phyloP scores from a whole-genome alignment of 108 stramenopile genomes.

The Seminavis robusta region DNA sequence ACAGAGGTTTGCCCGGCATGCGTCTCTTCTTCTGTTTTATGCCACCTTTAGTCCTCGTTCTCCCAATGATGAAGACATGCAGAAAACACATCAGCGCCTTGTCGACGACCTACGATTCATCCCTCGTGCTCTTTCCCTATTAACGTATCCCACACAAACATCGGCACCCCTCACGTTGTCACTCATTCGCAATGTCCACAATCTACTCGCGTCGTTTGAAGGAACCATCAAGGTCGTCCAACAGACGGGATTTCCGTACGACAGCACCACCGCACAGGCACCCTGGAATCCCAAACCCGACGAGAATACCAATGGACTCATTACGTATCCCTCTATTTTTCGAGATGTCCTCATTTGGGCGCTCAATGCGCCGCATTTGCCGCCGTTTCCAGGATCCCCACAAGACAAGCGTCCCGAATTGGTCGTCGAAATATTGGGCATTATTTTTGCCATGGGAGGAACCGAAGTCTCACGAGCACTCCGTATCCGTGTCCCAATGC shows the following conservation, averaged over 20 bases:
- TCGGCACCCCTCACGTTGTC: conserved; percentile 43
- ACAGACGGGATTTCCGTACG: conserved; percentile 14
- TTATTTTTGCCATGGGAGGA: conserved; percentile 57
- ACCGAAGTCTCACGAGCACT: conserved; percentile 19
- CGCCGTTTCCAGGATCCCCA: conserved; percentile 35
- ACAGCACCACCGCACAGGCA: conserved; percentile 1
- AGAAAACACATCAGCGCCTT: conserved; percentile 35
- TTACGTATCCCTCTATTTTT: conserved; percentile 3
- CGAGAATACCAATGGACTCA: not conserved
- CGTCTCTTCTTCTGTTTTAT: conserved; percentile 62
- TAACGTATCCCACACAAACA: conserved; percentile 26
- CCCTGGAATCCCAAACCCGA: conserved; percentile 20
- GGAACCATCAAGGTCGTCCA: conserved; percentile 30
- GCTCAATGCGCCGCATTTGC: conserved; percentile 24
- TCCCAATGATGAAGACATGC: conserved; percentile 31
- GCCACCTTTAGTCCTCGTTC: conserved; percentile 51
- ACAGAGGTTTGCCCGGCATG: conserved; percentile 44
- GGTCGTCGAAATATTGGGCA: conserved; percentile 53
- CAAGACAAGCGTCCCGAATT: conserved; percentile 59
- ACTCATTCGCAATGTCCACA: conserved; percentile 60
- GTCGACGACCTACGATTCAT: conserved; percentile 28
- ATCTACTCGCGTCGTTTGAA: conserved; percentile 43
- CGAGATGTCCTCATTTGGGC: conserved; percentile 27
- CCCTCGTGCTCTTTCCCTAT: conserved; percentile 16
- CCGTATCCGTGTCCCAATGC: not conserved